phyloP scores from a whole-genome alignment of 2,329 filamentous ascomycete genomes.

The Fusarium protoensiforme region DNA sequence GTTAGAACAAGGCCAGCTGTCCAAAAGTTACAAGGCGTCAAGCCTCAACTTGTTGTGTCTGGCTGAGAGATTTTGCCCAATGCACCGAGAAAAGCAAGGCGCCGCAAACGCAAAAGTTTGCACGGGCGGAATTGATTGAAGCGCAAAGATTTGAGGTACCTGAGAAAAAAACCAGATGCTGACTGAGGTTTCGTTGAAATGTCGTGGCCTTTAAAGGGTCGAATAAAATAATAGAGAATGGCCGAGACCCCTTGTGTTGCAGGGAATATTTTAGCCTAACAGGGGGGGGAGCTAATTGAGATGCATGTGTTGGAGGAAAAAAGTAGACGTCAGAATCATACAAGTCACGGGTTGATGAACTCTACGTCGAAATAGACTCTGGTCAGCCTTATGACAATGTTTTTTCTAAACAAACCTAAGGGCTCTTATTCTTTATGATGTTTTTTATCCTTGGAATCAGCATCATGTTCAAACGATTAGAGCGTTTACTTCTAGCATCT shows the following conservation, averaged over 20 bases:
- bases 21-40: conserved; percentile 8
- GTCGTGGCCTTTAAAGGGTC: conserved; percentile 6
- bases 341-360: background rate
- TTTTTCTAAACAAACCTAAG: background rate
- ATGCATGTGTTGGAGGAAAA: background rate
- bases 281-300: background rate
- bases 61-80: background rate
- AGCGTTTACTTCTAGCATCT: background rate
- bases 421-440: background rate
- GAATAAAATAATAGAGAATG: background rate
- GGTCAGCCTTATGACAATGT: background rate
- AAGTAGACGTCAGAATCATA: background rate
- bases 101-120: conserved; percentile 7
- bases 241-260: conserved; percentile 2
- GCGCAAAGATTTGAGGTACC: background rate
- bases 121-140: background rate
- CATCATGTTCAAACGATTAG: background rate
- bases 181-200: background rate
- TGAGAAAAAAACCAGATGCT: background rate
- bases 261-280: background rate
- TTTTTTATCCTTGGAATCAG: background rate
- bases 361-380: background rate
- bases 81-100: conserved; percentile 25
- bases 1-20: conserved; percentile 40
- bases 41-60: background rate